Evolutionary conservation across 768 basidiomycete species (phyloP), one percentile per base, ranked within the genome.

Genomic region (Rhodocollybia butyracea): DNA sequence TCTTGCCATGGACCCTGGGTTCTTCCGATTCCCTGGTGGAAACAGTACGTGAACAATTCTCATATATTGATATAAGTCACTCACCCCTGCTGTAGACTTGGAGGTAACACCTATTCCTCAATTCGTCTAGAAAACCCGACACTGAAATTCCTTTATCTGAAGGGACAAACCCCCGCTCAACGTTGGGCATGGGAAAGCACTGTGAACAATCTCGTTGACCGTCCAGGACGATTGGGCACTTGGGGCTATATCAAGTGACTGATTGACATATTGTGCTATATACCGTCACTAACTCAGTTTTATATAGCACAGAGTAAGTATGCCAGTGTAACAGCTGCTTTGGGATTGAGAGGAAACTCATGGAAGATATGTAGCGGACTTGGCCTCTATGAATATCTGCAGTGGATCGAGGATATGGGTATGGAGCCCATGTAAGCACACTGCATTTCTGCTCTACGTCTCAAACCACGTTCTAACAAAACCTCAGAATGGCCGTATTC

Each of bases 171-270:
- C 0, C 64, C 70, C 24, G 74, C 67, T 3, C 73, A 75, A 0
- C 71, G 85, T 8, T 88, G 86, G 86, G 74, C 80, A 61, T 88
- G 86, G 86, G 80, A 84, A 59, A 73, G 74, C 4, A 87, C 85
- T 5, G 73, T 85, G 15, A 83, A 83, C 3, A 70, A 80, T 0
- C 66, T 85, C 21, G 62, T 76, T 4, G 65, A 79, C 56, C 71
- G 85, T 36, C 85, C 84, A 13, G 84, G 84, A 2, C 77, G 85
- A 2, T 61, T 72, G 32, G 85, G 84, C 13, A 79, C 79, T 61
- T 86, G 85, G 85, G 75, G 78, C 8, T 84, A 84, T 58, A 62
- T 77, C 34, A 83, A 84, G 43, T 45, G n/a, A 15, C 26, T 27
- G 4, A 15, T n/a, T n/a, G 2, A 13, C 22, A 22, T 19, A 2